A percentile compares a stretch with the other conserved stretches of the same genome.
Evolutionary conservation across 306 rosid genomes (phyloP).

Genomic region (Pyrus bretschneideri): DNA sequence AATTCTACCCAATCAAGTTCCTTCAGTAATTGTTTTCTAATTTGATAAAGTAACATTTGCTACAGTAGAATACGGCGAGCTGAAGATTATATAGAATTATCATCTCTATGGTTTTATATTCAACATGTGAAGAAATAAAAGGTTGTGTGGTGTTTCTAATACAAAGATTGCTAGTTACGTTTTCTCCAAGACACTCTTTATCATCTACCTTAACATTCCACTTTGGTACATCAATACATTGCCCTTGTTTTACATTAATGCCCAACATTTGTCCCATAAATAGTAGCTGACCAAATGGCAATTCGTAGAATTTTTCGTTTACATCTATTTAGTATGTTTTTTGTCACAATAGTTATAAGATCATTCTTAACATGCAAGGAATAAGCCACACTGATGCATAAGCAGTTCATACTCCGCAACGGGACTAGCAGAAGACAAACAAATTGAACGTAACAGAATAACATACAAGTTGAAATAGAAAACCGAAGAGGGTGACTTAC

Average conservation of each 20-base stretch:
- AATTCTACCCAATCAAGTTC: background rate
- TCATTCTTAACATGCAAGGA: background rate
- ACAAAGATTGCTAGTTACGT: background rate
- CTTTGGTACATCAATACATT: background rate
- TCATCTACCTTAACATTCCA: background rate
- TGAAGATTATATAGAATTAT: background rate
- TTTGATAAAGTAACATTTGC: background rate
- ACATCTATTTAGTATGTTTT: background rate
- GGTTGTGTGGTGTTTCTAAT: background rate
- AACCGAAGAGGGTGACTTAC: constrained; percentile 40
- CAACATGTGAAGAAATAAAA: background rate
- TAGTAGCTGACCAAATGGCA: background rate
- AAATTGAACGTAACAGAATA: background rate
- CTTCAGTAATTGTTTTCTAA: background rate
- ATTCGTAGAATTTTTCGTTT: background rate
- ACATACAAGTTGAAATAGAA: background rate
- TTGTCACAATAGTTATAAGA: background rate
- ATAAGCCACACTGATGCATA: background rate
- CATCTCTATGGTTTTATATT: background rate
- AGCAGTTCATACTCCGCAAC: background rate
- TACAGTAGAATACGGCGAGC: background rate
- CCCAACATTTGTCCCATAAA: background rate
- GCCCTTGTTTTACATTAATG: background rate
- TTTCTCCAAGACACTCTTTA: background rate
- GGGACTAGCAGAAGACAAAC: background rate